These are phyloP conservation scores for Naganishia cerealis DNA, from an alignment of 1,284 basidiomycete genomes.

Conservation along the genomic window DNA sequence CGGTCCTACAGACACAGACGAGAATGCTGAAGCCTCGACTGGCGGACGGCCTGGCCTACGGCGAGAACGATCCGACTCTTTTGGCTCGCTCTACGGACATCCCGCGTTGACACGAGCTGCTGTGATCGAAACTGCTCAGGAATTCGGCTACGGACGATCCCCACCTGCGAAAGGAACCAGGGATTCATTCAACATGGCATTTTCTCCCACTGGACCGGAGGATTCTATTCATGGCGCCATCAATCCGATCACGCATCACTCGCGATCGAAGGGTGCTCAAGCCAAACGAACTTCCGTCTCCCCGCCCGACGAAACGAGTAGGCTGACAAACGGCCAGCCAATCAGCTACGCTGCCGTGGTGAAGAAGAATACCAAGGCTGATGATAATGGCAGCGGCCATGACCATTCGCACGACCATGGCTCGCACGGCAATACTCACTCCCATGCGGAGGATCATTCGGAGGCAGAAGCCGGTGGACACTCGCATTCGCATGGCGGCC, in stretches of 20 bases:
- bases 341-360: conserved; percentile 15
- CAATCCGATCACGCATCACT: conserved; percentile 30
- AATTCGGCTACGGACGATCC: conserved; percentile 60
- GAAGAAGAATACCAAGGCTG: conserved; percentile 32
- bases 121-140: conserved; percentile 81
- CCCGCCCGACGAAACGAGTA: conserved; percentile 8
- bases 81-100: conserved; percentile 59
- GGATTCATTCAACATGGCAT: conserved; percentile 24
- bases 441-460: conserved; percentile 36
- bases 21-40: conserved; percentile 39
- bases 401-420: conserved; percentile 36
- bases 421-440: conserved; percentile 25
- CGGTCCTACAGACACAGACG: conserved; percentile 35
- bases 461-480: conserved; percentile 39
- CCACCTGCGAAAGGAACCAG: conserved; percentile 29
- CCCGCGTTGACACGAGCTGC: conserved; percentile 84
- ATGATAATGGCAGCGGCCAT: conserved; percentile 38
- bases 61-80: conserved; percentile 47
- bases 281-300: conserved; percentile 9
- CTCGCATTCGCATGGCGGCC: conserved; percentile 37
- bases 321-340: not conserved
- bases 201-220: conserved; percentile 14
- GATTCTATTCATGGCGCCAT: not conserved
- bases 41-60: conserved; percentile 20
- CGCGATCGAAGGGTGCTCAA: conserved; percentile 22